Conservation (phyloP, 176 grass and related monocot genomes). For the Olyra latifolia region DNA sequence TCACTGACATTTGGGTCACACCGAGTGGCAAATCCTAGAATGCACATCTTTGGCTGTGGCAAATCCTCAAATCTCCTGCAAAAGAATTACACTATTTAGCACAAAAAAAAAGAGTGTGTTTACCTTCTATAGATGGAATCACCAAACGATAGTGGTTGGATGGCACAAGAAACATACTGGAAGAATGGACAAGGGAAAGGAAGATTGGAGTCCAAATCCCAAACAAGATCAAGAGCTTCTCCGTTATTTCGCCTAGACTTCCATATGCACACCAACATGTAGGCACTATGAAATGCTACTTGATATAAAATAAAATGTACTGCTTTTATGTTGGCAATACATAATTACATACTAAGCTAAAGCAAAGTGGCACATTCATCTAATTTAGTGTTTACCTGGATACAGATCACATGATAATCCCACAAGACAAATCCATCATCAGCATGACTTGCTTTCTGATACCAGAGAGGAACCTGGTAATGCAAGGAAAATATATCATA, state of each 20-base stretch:
- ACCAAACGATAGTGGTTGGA: constrained; percentile 48
- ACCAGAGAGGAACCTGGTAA: constrained; percentile 80
- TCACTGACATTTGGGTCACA: too few relatives aligned
- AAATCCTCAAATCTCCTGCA: not conserved
- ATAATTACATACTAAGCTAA: constrained; percentile 12
- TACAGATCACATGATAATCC: constrained; percentile 96
- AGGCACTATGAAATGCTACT: constrained; percentile 4
- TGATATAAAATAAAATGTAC: constrained; percentile 4
- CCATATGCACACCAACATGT: constrained; percentile 50
- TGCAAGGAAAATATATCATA: not conserved
- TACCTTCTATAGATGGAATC: constrained; percentile 69
- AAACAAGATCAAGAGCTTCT: constrained; percentile 54
- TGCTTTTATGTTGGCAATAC: constrained; percentile 13
- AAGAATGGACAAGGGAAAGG: constrained; percentile 63
- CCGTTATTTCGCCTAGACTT: constrained; percentile 61
- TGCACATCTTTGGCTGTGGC: too few relatives aligned
- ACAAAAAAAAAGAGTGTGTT: not conserved
- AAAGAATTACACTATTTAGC: not conserved
- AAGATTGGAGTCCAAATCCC: constrained; percentile 96
- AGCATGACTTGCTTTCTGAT: constrained; percentile 76
- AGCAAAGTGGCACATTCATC: constrained; percentile 4
- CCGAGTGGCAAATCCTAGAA: too few relatives aligned
- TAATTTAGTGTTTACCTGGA: constrained; percentile 58
- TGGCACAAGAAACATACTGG: constrained; percentile 59
- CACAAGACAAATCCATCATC: constrained; percentile 69